Conservation (phyloP, 192 early-diverging fungal genomes). For the Radiomyces spectabilis region DNA sequence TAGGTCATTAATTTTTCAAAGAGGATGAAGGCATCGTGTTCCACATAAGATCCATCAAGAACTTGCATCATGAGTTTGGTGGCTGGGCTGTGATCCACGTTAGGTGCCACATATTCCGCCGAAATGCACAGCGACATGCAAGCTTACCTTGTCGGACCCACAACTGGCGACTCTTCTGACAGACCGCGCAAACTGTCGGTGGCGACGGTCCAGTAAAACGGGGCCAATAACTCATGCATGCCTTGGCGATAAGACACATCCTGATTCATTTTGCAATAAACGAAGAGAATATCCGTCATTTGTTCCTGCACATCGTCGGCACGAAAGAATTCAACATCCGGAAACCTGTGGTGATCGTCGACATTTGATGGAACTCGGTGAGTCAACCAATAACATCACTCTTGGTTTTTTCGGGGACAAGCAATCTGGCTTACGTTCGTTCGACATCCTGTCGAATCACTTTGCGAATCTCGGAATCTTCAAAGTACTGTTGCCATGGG, state of each 20-base stretch:
- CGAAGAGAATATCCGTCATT: slow-evolving; percentile 79
- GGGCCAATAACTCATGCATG: slow-evolving; percentile 94
- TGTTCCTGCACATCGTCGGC: slow-evolving; percentile 50
- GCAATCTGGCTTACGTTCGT: slow-evolving; percentile 57
- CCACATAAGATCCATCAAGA: slow-evolving; percentile 66
- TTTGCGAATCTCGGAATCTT: slow-evolving; percentile 75
- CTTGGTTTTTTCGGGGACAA: background rate
- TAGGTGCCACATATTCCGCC: background rate
- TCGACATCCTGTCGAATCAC: slow-evolving; percentile 89
- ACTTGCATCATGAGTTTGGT: slow-evolving; percentile 39
- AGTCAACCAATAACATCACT: no score
- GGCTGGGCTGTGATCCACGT: slow-evolving; percentile 18
- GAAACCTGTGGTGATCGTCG: no score
- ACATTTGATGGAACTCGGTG: no score
- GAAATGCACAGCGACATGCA: background rate
- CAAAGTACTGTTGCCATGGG: slow-evolving; percentile 91
- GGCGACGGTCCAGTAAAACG: slow-evolving; percentile 72
- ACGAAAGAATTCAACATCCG: slow-evolving; percentile 81
- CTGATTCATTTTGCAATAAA: slow-evolving; percentile 84
- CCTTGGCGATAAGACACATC: slow-evolving; percentile 94
- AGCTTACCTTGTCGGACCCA: slow-evolving; percentile 20
- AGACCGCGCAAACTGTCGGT: slow-evolving; percentile 47
- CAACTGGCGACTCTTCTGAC: background rate
- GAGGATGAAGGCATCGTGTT: slow-evolving; percentile 80
- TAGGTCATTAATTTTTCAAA: slow-evolving; percentile 79